Evolutionary conservation across 2,329 filamentous ascomycete genomes (phyloP).

Genomic region (Phaeosphaeriaceae sp.): DNA sequence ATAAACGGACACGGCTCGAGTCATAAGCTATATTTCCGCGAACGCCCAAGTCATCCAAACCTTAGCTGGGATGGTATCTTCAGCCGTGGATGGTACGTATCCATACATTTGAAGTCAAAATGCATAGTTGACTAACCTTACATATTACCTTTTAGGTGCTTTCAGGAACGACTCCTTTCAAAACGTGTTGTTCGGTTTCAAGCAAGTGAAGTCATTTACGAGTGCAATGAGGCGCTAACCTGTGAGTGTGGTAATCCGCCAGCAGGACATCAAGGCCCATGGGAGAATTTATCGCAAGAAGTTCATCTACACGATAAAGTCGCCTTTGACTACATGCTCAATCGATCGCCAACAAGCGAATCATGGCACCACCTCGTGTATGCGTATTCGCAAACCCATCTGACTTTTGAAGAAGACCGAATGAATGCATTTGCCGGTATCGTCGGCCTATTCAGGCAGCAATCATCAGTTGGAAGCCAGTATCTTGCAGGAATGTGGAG

Average conservation of each 20-base stretch:
- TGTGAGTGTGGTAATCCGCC: constrained; percentile 3
- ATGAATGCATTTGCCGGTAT: constrained; percentile 4
- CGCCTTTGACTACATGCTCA: not conserved
- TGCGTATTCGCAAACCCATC: not conserved
- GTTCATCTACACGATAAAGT: constrained; percentile 1
- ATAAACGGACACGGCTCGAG: not conserved
- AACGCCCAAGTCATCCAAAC: not conserved
- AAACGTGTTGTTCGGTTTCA: constrained; percentile 1
- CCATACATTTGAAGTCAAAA: not conserved
- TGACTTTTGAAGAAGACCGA: constrained; percentile 1
- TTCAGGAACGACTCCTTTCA: constrained; percentile 3
- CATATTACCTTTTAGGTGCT: not conserved
- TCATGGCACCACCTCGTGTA: not conserved
- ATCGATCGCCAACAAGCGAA: not conserved
- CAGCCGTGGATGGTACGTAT: not conserved
- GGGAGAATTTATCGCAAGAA: not conserved
- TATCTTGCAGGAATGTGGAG: constrained; percentile 6
- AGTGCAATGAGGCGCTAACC: not conserved
- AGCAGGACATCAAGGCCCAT: constrained; percentile 2
- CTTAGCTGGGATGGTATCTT: constrained; percentile 1
- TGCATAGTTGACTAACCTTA: not conserved
- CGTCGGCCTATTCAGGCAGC: not conserved
- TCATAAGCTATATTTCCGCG: not conserved
- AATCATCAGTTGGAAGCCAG: not conserved
- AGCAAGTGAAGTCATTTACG: constrained; percentile 1